These are phyloP conservation scores for Leucogyrophana mollusca DNA, from an alignment of 768 basidiomycete species.

Conservation along the genomic window DNA sequence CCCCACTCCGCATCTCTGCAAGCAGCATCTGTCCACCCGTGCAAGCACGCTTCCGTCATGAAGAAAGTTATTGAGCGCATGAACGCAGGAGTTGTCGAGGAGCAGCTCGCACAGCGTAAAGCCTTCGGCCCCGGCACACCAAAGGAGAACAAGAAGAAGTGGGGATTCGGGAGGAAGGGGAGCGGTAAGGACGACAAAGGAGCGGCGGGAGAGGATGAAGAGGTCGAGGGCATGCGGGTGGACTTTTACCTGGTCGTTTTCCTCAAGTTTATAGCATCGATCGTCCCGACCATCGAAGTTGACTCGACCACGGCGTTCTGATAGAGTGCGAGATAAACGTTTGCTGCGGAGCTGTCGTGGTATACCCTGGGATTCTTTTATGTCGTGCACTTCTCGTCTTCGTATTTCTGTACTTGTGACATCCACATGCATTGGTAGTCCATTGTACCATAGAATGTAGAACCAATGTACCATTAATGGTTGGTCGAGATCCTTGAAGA, in stretches of 20 bases:
- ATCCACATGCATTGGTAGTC: background rate
- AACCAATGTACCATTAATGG: background rate
- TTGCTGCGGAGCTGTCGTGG: background rate
- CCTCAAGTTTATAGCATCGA: constrained; percentile 98
- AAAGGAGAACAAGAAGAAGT: constrained; percentile 72
- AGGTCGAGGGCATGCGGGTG: constrained; percentile 88
- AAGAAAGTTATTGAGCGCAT: constrained; percentile 99
- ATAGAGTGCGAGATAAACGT: constrained; percentile 1
- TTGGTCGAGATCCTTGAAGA: no score
- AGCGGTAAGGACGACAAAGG: constrained; percentile 57
- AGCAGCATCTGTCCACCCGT: constrained; percentile 94
- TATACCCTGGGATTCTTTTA: background rate
- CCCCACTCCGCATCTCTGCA: constrained; percentile 87
- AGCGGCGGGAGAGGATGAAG: constrained; percentile 51
- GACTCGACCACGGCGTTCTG: constrained; percentile 83
- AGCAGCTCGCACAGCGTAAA: constrained; percentile 72
- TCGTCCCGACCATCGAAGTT: constrained; percentile 98
- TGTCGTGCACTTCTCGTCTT: background rate
- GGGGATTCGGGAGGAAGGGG: constrained; percentile 76
- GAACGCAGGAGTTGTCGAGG: constrained; percentile 85
- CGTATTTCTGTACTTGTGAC: background rate
- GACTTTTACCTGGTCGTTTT: constrained; percentile 98
- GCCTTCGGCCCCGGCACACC: constrained; percentile 31
- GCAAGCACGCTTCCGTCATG: constrained; percentile 99
- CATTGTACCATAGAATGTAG: constrained; percentile 1